A percentile compares a stretch with the other conserved stretches of the same genome.
Evolutionary conservation across 2,329 filamentous ascomycete species (phyloP).

Genomic region (Ophiocordyceps camponoti-saundersi): DNA sequence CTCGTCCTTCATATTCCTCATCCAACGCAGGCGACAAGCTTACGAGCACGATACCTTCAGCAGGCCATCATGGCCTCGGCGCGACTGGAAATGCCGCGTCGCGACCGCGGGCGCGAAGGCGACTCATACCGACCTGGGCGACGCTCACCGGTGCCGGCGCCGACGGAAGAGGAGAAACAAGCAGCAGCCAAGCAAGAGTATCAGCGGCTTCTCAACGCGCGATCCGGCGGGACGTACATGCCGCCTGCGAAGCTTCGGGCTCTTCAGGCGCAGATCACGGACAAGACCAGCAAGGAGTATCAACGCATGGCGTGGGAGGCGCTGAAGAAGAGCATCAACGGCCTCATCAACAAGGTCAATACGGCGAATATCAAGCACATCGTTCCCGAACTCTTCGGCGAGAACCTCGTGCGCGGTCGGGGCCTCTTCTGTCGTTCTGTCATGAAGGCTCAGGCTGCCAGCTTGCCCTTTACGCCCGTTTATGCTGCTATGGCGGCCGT

Average conservation of each 20-base stretch:
- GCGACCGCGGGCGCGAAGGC: constrained; percentile 17
- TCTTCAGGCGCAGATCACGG: constrained; percentile 89
- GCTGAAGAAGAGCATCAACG: constrained; percentile 96
- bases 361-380: constrained; percentile 96
- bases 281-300: constrained; percentile 91
- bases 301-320: constrained; percentile 99
- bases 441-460: constrained; percentile 96
- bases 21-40: background rate
- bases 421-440: constrained; percentile 90
- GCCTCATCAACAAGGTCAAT: constrained; percentile 98
- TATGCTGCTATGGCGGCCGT: constrained; percentile 93
- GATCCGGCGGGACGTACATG: constrained; percentile 91
- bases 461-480: constrained; percentile 88
- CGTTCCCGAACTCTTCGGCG: constrained; percentile 84
- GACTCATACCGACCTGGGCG: constrained; percentile 3
- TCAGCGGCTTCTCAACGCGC: constrained; percentile 78
- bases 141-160: constrained; percentile 18
- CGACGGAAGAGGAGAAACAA: constrained; percentile 69
- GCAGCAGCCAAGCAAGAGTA: constrained; percentile 83
- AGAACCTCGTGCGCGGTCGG: constrained; percentile 82
- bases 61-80: constrained; percentile 26
- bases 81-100: constrained; percentile 22
- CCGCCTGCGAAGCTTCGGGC: constrained; percentile 80
- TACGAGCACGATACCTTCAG: background rate
- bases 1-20: background rate